Conservation (phyloP, 805 yeast genomes). For the Barnettozyma wickerhamii region DNA sequence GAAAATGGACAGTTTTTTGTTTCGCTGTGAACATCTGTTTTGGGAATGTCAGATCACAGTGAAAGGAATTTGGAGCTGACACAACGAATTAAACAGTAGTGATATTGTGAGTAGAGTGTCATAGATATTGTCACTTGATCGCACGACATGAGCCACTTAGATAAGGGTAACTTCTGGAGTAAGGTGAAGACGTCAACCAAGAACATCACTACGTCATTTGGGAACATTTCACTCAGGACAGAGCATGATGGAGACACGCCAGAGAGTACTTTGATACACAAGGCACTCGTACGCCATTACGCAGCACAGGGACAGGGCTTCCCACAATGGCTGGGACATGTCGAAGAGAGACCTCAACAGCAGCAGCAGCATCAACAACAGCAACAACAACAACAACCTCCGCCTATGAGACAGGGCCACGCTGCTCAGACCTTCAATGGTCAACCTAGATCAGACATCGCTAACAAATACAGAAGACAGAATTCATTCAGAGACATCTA, state of each 20-base stretch:
- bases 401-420: background rate
- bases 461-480: conserved; percentile 9
- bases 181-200: conserved; percentile 25
- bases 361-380: conserved; percentile 11
- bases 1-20: no score
- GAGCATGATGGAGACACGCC: conserved; percentile 26
- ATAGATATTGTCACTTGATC: background rate
- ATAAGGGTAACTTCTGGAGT: conserved; percentile 19
- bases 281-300: conserved; percentile 22
- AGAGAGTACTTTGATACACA: conserved; percentile 23
- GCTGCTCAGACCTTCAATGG: no score
- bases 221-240: conserved; percentile 20
- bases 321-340: conserved; percentile 27
- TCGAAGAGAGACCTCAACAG: conserved; percentile 5
- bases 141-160: conserved; percentile 4
- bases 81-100: no score
- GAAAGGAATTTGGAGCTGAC: no score
- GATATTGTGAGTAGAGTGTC: background rate
- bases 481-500: conserved; percentile 1
- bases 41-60: no score
- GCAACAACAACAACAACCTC: conserved; percentile 8
- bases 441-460: conserved; percentile 3
- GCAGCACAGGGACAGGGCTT: conserved; percentile 11
- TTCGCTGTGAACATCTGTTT: no score
- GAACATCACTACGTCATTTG: conserved; percentile 19